These are phyloP conservation scores for Lophiostoma macrostomum DNA, from an alignment of 495 filamentous ascomycete genomes.

Conservation along the genomic window DNA sequence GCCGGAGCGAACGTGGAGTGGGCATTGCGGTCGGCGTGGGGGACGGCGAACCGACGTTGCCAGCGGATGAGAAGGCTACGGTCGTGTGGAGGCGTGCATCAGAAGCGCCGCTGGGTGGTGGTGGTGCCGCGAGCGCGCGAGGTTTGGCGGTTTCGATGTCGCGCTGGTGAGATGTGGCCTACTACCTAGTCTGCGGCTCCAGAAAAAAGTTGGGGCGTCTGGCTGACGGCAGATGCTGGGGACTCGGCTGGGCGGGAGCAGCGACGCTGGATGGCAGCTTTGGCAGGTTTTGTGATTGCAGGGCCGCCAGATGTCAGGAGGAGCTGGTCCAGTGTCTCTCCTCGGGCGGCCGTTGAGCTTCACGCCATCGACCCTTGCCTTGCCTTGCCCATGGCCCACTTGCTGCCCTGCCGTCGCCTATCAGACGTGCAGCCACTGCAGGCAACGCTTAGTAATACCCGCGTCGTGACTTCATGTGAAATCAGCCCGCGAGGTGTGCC, in stretches of 20 bases:
- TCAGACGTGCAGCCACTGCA: too few species aligned
- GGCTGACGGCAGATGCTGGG: background rate
- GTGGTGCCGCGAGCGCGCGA: background rate
- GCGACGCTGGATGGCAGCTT: too few species aligned
- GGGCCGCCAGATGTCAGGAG: too few species aligned
- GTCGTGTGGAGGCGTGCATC: slow-evolving; percentile 22
- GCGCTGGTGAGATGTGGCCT: slow-evolving; percentile 6
- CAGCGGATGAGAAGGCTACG: slow-evolving; percentile 22
- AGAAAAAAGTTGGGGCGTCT: background rate
- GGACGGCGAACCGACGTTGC: slow-evolving; percentile 26
- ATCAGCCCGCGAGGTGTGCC: background rate
- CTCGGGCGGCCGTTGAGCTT: too few species aligned
- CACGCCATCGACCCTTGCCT: too few species aligned
- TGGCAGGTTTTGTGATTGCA: too few species aligned
- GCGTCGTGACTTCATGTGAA: background rate
- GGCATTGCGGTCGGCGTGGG: slow-evolving; percentile 24
- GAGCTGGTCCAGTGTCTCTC: too few species aligned
- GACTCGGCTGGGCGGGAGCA: too few species aligned
- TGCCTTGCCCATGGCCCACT: too few species aligned
- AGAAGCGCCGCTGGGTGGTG: slow-evolving; percentile 12
- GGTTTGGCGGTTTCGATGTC: background rate
- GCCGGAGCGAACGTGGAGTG: slow-evolving; percentile 52
- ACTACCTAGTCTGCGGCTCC: background rate
- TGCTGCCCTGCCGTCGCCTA: too few species aligned
- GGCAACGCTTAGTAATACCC: too few species aligned